Percentiles rank a stretch among this genome's conserved stretches.
Evolutionary conservation across 768 basidiomycete species (phyloP).

Genomic region (Suillus variegatus): DNA sequence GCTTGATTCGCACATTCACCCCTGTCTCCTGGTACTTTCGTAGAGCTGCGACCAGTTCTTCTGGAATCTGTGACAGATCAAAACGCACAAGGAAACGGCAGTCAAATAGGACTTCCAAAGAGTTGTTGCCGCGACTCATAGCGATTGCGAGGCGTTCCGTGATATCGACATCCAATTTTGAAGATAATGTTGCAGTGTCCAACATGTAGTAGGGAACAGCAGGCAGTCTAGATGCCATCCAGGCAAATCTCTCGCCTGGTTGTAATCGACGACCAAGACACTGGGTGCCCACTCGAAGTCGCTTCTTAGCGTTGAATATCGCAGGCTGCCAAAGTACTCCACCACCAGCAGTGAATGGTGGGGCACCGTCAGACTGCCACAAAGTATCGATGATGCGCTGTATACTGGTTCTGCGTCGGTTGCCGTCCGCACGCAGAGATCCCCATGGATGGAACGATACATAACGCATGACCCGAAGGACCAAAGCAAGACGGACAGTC

Average conservation of each 20-base stretch:
- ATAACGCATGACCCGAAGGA: conserved; percentile 64
- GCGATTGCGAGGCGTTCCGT: conserved; percentile 32
- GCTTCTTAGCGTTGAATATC: conserved; percentile 27
- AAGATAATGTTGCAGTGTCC: conserved; percentile 19
- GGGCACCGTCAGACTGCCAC: conserved; percentile 38
- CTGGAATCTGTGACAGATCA: conserved; percentile 44
- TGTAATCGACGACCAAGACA: conserved; percentile 17
- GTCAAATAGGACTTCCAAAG: conserved; percentile 57
- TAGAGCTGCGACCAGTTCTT: conserved; percentile 33
- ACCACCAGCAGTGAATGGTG: conserved; percentile 55
- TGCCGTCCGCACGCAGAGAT: conserved; percentile 58
- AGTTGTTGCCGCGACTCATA: conserved; percentile 18
- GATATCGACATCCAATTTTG: conserved; percentile 42
- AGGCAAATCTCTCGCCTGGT: conserved; percentile 40
- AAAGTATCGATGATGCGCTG: conserved; percentile 48
- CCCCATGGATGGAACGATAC: conserved; percentile 81
- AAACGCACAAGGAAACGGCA: conserved; percentile 61
- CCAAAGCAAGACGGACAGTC: conserved; percentile 39
- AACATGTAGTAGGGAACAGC: conserved; percentile 39
- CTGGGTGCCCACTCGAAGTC: conserved; percentile 20
- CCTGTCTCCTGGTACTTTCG: conserved; percentile 16
- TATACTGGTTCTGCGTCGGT: conserved; percentile 49
- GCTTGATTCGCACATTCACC: conserved; percentile 35
- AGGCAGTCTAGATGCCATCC: conserved; percentile 66
- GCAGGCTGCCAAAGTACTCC: conserved; percentile 68